Evolutionary conservation across 2,329 filamentous ascomycete species (phyloP).

Genomic region (Stachybotrys echinatus): DNA sequence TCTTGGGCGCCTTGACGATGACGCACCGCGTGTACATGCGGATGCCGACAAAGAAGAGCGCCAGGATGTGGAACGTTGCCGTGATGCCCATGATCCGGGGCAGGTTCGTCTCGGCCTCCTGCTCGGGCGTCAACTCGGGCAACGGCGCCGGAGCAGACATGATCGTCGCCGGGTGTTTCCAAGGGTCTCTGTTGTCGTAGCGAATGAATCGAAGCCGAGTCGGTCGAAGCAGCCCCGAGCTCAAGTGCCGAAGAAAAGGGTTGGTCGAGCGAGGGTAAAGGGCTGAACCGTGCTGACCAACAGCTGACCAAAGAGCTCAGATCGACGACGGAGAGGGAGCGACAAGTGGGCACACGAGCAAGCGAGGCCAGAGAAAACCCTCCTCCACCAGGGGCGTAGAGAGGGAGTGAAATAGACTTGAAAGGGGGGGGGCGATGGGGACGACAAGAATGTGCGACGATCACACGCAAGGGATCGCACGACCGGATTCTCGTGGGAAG

Average conservation of each 20-base stretch:
- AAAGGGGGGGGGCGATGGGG: background rate
- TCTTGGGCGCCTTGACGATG: constrained; percentile 16
- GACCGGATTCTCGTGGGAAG: background rate
- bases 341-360: no score
- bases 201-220: no score
- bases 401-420: no score
- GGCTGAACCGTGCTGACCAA: no score
- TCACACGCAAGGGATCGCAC: background rate
- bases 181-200: background rate
- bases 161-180: background rate
- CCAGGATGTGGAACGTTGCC: constrained; percentile 14
- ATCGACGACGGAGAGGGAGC: no score
- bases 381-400: no score
- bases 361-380: no score
- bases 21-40: constrained; percentile 12
- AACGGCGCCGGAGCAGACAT: background rate
- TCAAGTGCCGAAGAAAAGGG: no score
- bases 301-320: no score
- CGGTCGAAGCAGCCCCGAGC: no score
- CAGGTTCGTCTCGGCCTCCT: constrained; percentile 18
- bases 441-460: background rate
- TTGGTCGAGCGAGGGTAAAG: no score
- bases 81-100: constrained; percentile 14
- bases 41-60: constrained; percentile 10
- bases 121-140: constrained; percentile 6